Percentiles rank a stretch among this genome's conserved stretches.
These are phyloP conservation scores for Arthrinium phaeospermum DNA, from an alignment of 2,329 filamentous ascomycete genomes.

Conservation along the genomic window DNA sequence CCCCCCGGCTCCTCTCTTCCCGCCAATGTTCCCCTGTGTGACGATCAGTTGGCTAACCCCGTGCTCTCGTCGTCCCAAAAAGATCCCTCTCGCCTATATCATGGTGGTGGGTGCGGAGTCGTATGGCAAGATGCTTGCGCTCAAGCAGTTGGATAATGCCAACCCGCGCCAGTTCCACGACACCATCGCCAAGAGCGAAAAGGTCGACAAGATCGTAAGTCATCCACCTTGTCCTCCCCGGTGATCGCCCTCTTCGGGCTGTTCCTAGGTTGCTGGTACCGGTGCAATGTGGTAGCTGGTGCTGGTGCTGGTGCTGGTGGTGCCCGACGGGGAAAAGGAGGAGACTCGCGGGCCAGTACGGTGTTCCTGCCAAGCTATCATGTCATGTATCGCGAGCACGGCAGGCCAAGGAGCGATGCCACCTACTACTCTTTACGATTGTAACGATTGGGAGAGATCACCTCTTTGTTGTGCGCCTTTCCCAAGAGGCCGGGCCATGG, in stretches of 20 bases:
- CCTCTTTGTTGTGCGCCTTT: not conserved
- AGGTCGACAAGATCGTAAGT: constrained; percentile 17
- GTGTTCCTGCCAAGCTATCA: not conserved
- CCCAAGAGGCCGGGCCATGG: not conserved
- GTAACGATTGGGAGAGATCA: not conserved
- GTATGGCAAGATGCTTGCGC: constrained; percentile 1
- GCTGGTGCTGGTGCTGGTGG: not conserved
- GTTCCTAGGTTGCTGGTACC: no score
- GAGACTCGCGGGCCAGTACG: not conserved
- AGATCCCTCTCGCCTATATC: constrained; percentile 9
- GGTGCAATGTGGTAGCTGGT: not conserved
- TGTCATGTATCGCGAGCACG: constrained; percentile 3
- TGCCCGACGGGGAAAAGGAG: not conserved
- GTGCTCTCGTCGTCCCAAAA: not conserved
- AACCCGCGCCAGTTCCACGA: constrained; percentile 19
- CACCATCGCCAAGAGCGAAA: not conserved
- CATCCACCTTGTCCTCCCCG: not conserved
- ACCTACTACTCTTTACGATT: not conserved
- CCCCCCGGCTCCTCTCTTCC: no score
- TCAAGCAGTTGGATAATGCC: constrained; percentile 1
- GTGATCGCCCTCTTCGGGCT: not conserved
- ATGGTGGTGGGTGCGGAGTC: not conserved
- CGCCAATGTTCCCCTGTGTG: not conserved
- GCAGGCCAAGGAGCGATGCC: constrained; percentile 1
- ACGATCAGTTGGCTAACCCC: not conserved